These are phyloP conservation scores for Cladorrhinum sp. DNA, from an alignment of 2,329 filamentous ascomycete genomes.

Conservation along the genomic window DNA sequence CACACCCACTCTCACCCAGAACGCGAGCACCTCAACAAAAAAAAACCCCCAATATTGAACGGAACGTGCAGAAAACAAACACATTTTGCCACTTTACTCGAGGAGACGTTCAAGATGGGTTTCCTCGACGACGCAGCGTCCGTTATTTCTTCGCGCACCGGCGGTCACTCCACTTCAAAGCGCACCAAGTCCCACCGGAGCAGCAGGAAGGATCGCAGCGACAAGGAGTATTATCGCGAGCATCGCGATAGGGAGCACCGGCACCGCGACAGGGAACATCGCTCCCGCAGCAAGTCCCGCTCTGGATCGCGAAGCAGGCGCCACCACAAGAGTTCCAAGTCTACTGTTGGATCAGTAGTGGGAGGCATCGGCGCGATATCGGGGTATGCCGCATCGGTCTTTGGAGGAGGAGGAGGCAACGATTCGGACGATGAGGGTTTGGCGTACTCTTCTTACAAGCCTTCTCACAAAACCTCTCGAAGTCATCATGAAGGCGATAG, in stretches of 20 bases:
- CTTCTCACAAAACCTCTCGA: neutral
- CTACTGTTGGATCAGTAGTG: constrained; percentile 33
- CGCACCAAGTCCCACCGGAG: constrained; percentile 37
- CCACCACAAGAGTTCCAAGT: constrained; percentile 15
- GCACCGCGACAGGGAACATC: neutral
- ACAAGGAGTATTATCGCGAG: constrained; percentile 9
- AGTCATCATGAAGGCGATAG: constrained; percentile 2
- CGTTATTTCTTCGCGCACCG: constrained; percentile 29
- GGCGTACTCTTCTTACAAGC: neutral
- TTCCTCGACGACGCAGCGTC: constrained; percentile 35
- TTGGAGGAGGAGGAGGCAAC: constrained; percentile 37
- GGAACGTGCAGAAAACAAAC: neutral
- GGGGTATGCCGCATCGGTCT: constrained; percentile 44
- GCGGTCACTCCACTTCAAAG: constrained; percentile 25
- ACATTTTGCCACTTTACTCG: neutral
- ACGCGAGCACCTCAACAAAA: too few relatives aligned
- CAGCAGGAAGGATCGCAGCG: constrained; percentile 28
- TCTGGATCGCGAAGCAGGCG: constrained; percentile 29
- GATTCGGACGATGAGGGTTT: constrained; percentile 32
- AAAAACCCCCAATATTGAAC: too few relatives aligned
- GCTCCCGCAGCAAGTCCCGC: constrained; percentile 33
- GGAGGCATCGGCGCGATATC: constrained; percentile 23
- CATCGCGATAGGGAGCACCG: too few relatives aligned
- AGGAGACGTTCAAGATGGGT: constrained; percentile 29
- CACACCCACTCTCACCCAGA: too few relatives aligned